These are phyloP conservation scores for Trametes cingulata DNA, from an alignment of 768 basidiomycete genomes.

Conservation along the genomic window DNA sequence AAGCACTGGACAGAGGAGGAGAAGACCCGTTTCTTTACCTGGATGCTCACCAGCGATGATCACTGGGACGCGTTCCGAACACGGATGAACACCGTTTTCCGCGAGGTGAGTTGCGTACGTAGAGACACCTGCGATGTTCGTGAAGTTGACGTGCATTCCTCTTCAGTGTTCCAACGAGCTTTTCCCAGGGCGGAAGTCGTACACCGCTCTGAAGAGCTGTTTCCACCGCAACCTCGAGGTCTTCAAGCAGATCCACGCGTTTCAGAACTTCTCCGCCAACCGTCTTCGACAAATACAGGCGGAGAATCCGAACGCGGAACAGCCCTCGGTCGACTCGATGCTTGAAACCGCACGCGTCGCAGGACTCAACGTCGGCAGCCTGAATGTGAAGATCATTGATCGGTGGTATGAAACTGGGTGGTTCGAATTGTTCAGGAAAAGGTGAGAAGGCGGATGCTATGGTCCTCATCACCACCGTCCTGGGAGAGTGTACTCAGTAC, in stretches of 20 bases:
- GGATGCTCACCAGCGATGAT: slow-evolving; percentile 79
- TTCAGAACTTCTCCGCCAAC: slow-evolving; percentile 54
- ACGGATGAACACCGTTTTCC: slow-evolving; percentile 80
- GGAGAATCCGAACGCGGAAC: slow-evolving; percentile 28
- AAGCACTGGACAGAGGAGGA: slow-evolving; percentile 88
- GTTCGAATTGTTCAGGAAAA: slow-evolving; percentile 71
- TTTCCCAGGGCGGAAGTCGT: slow-evolving; percentile 76
- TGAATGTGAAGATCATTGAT: slow-evolving; percentile 72
- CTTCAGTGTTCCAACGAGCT: slow-evolving; percentile 68
- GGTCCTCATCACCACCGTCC: neutral
- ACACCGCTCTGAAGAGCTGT: slow-evolving; percentile 82
- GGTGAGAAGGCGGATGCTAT: slow-evolving; percentile 40
- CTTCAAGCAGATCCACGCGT: slow-evolving; percentile 80
- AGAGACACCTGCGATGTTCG: neutral
- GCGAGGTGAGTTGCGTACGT: slow-evolving; percentile 53
- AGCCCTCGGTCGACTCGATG: slow-evolving; percentile 72
- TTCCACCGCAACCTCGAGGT: slow-evolving; percentile 84
- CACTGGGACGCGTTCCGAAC: slow-evolving; percentile 78
- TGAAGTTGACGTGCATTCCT: neutral
- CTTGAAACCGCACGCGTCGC: slow-evolving; percentile 64
- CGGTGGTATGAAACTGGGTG: slow-evolving; percentile 79
- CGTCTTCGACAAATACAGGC: slow-evolving; percentile 29
- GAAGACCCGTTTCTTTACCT: slow-evolving; percentile 73
- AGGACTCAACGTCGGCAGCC: slow-evolving; percentile 70
- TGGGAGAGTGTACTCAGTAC: neutral